Conservation (phyloP, 2,329 filamentous ascomycete species). For the Pseudopithomyces maydicus region DNA sequence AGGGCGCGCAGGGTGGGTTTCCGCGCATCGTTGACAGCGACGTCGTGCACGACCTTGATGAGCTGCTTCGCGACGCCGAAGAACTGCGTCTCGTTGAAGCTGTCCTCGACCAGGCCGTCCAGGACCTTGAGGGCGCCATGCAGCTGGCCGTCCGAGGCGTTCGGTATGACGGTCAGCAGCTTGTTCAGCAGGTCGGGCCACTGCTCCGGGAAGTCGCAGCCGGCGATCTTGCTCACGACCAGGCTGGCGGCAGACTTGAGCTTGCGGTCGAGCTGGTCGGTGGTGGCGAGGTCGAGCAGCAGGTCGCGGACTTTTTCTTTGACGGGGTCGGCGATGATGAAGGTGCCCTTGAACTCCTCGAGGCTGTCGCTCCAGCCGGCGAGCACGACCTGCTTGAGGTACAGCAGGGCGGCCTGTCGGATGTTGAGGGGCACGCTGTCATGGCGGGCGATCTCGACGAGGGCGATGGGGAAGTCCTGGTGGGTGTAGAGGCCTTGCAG, state of each 20-base stretch:
- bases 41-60: constrained; percentile 79
- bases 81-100: constrained; percentile 92
- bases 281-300: constrained; percentile 78
- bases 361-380: constrained; percentile 80
- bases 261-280: constrained; percentile 76
- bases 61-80: constrained; percentile 87
- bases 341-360: constrained; percentile 70
- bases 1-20: constrained; percentile 80
- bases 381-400: constrained; percentile 82
- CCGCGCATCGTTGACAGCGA: constrained; percentile 76
- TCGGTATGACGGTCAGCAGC: constrained; percentile 76
- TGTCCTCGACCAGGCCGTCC: constrained; percentile 88
- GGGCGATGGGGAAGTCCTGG: constrained; percentile 75
- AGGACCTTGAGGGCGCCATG: constrained; percentile 90
- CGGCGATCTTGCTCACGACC: constrained; percentile 91
- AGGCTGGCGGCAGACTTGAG: constrained; percentile 89
- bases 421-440: constrained; percentile 72
- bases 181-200: constrained; percentile 90
- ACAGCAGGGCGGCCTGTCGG: constrained; percentile 81
- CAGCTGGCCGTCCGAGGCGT: constrained; percentile 76
- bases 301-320: constrained; percentile 75
- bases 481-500: constrained; percentile 72
- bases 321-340: constrained; percentile 73
- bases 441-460: constrained; percentile 82
- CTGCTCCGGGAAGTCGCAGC: constrained; percentile 88